phyloP scores from a whole-genome alignment of 345 rosid species.

The Carallia pectinifolia region DNA sequence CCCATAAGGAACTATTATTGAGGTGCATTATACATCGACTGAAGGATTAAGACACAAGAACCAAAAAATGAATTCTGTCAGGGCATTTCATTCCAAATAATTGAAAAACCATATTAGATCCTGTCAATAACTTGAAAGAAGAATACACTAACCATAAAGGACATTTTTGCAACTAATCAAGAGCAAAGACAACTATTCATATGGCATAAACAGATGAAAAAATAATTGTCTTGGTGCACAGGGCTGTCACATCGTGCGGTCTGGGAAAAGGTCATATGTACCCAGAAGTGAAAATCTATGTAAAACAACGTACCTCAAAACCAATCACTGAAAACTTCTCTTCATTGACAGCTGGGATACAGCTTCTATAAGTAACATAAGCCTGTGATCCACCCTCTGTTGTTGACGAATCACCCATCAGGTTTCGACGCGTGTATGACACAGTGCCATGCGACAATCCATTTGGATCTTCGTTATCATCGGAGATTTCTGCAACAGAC shows the following conservation, averaged over 20 bases:
- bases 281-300: not conserved
- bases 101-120: too few species aligned
- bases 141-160: too few species aligned
- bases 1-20: too few species aligned
- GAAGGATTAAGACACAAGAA: conserved; percentile 1
- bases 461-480: conserved; percentile 9
- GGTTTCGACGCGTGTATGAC: conserved; percentile 36
- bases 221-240: too few species aligned
- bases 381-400: conserved; percentile 36
- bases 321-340: conserved; percentile 78
- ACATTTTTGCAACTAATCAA: too few species aligned
- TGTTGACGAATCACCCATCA: conserved; percentile 44
- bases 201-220: too few species aligned
- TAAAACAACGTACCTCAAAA: conserved; percentile 63
- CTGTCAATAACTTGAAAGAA: too few species aligned
- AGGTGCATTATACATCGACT: not conserved
- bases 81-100: too few species aligned
- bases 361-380: conserved; percentile 83
- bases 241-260: too few species aligned
- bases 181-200: too few species aligned
- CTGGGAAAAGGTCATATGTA: not conserved
- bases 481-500: conserved; percentile 32
- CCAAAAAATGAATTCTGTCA: too few species aligned
- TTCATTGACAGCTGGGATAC: conserved; percentile 61
- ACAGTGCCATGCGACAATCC: conserved; percentile 20